phyloP scores from a whole-genome alignment of 305 asterid species.

The Solanum hybrid region DNA sequence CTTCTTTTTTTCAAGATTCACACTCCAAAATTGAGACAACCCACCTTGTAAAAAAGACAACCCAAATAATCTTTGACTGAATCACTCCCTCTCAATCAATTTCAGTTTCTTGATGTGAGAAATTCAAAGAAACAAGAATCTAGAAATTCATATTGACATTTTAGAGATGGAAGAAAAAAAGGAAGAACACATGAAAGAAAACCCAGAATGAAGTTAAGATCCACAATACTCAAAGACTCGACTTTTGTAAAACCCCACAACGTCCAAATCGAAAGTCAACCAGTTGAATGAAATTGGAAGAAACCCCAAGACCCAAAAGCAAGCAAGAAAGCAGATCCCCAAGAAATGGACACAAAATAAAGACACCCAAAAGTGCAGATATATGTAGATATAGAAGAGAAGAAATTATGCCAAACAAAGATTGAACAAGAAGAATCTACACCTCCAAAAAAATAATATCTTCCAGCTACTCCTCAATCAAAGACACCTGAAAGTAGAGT shows the following conservation, averaged over 20 bases:
- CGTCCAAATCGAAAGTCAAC: conserved; percentile 10
- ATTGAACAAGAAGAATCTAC: conserved; percentile 4
- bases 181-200: not conserved
- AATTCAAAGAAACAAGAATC: not conserved
- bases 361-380: conserved; percentile 4
- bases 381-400: not conserved
- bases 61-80: not conserved
- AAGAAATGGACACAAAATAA: conserved; percentile 15
- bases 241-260: conserved; percentile 25
- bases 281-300: not conserved
- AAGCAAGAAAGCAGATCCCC: conserved; percentile 42
- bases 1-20: conserved; percentile 18
- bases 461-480: conserved; percentile 9
- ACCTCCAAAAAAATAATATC: conserved; percentile 2
- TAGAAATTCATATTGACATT: conserved; percentile 4
- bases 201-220: conserved; percentile 14
- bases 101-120: not conserved
- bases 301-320: conserved; percentile 1
- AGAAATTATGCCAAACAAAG: conserved; percentile 9
- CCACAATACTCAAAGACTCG: conserved; percentile 27
- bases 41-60: not conserved
- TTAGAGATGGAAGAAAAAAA: not conserved
- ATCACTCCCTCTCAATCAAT: not conserved
- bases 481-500: conserved; percentile 26
- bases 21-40: not conserved